Conservation (phyloP, 257 asterid genomes). For the Thymus quinquecostatus region DNA sequence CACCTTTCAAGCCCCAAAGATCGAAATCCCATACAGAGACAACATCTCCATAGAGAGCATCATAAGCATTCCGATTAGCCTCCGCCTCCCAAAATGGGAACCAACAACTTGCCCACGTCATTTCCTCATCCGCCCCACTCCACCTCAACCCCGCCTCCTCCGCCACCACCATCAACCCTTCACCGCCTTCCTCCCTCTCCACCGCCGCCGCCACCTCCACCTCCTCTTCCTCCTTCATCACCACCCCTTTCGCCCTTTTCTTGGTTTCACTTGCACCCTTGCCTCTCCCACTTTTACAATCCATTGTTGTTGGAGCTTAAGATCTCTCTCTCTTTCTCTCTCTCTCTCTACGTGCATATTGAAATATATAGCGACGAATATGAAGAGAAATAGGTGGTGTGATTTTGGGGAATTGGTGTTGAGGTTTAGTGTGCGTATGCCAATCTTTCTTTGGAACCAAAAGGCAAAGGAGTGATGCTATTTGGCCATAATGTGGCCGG, state of each 20-base stretch:
- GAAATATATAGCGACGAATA: conserved; percentile 5
- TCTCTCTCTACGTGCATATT: background rate
- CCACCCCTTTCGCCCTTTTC: conserved; percentile 19
- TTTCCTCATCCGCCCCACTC: conserved; percentile 52
- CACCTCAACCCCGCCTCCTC: conserved; percentile 33
- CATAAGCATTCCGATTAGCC: conserved; percentile 38
- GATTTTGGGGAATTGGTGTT: conserved; percentile 26
- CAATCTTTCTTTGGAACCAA: background rate
- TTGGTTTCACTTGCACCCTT: conserved; percentile 16
- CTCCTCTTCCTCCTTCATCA: conserved; percentile 3
- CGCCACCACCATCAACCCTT: conserved; percentile 4
- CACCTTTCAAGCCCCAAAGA: conserved; percentile 56
- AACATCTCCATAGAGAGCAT: conserved; percentile 47
- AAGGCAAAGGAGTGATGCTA: too few relatives aligned
- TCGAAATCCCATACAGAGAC: conserved; percentile 48
- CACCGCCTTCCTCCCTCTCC: conserved; percentile 1
- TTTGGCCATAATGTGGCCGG: too few relatives aligned
- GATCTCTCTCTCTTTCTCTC: background rate
- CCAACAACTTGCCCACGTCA: conserved; percentile 65
- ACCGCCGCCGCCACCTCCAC: background rate
- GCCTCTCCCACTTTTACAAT: conserved; percentile 40
- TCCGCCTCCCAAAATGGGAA: conserved; percentile 62
- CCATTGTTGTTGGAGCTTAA: background rate
- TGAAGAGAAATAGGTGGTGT: conserved; percentile 2
- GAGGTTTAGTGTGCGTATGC: background rate